Conservation (phyloP, 768 basidiomycete species). For the Tulasnella sp. region DNA sequence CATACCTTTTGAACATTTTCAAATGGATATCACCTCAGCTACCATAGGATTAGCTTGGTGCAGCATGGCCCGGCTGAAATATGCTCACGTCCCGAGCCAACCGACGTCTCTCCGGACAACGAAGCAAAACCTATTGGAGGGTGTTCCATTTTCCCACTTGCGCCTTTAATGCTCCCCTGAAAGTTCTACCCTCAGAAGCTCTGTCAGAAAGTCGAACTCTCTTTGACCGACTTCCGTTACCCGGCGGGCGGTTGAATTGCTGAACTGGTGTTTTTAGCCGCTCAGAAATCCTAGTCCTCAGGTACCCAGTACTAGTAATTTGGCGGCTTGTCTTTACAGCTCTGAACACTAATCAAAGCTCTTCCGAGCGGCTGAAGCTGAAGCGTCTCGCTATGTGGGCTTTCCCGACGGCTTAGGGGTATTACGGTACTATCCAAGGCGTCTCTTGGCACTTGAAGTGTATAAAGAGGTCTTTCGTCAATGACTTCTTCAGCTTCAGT, state of each 20-base stretch:
- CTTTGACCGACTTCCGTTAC: not conserved
- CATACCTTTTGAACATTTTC: no score
- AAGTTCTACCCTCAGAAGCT: not conserved
- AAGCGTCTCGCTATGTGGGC: not conserved
- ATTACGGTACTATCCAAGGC: not conserved
- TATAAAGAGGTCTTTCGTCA: not conserved
- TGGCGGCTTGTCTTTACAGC: not conserved
- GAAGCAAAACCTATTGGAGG: not conserved
- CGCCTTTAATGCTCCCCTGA: not conserved
- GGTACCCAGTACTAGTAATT: not conserved
- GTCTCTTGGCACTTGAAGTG: not conserved
- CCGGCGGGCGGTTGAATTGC: no score
- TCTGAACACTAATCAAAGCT: not conserved
- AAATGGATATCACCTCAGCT: not conserved
- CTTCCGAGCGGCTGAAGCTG: not conserved
- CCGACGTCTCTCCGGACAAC: not conserved
- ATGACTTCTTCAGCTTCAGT: not conserved
- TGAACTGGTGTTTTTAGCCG: no score
- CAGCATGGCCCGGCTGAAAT: not conserved
- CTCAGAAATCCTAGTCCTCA: no score
- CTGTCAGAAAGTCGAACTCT: not conserved
- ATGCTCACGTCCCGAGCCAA: not conserved
- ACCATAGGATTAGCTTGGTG: not conserved
- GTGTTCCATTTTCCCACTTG: not conserved
- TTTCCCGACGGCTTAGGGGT: conserved; percentile 8